Evolutionary conservation across 345 rosid species (phyloP).

Genomic region (Sonneratia caseolaris): DNA sequence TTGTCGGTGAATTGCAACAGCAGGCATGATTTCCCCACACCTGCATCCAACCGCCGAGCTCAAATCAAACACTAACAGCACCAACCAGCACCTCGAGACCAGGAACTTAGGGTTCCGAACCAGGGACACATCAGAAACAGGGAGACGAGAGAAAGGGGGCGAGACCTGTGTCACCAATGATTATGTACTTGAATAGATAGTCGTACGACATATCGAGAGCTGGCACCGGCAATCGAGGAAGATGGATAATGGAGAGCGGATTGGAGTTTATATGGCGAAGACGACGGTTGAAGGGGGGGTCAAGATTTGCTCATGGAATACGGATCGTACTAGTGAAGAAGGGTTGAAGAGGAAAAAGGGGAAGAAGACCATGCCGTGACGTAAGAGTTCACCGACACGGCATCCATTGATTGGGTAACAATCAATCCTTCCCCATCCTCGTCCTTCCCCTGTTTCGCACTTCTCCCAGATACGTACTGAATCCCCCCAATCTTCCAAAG

Average conservation of each 20-base stretch:
- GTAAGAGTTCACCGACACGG: not conserved
- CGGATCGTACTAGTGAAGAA: not conserved
- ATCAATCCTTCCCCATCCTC: no score
- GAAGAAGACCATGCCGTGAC: not conserved
- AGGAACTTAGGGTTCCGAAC: not conserved
- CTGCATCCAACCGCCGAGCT: conserved; percentile 16
- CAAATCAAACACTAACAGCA: no score
- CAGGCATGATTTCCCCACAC: conserved; percentile 66
- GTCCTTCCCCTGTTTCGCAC: no score
- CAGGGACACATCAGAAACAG: not conserved
- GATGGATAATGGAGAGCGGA: not conserved
- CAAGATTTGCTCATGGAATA: not conserved
- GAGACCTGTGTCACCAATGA: conserved; percentile 51
- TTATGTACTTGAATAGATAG: conserved; percentile 63
- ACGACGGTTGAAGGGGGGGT: not conserved
- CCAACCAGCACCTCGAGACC: no score
- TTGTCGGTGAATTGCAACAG: conserved; percentile 66
- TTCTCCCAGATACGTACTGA: no score
- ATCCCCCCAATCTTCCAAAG: no score
- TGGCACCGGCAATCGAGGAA: not conserved
- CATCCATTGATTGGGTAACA: not conserved
- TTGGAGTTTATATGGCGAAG: not conserved
- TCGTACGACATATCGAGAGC: conserved; percentile 43
- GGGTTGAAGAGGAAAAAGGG: no score
- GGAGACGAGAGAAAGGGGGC: no score